phyloP scores from a whole-genome alignment of 108 stramenopile species.

The Licmophora abbreviata region DNA sequence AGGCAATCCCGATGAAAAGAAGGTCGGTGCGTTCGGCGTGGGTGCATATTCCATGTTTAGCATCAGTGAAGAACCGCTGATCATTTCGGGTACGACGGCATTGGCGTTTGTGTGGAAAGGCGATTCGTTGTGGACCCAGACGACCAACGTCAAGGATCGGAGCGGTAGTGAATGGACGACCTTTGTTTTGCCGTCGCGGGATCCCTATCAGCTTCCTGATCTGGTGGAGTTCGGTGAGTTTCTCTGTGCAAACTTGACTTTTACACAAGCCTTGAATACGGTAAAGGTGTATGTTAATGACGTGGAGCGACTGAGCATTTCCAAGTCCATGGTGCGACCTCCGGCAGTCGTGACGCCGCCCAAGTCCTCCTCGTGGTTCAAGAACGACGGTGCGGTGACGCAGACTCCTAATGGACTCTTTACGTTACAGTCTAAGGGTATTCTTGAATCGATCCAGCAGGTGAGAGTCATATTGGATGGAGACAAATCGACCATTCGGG shows the following conservation, averaged over 20 bases:
- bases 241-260: constrained; percentile 59
- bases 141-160: constrained; percentile 5
- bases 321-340: constrained; percentile 47
- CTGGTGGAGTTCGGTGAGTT: constrained; percentile 68
- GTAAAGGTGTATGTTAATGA: constrained; percentile 57
- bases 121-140: constrained; percentile 69
- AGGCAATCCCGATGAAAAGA: constrained; percentile 72
- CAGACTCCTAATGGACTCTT: constrained; percentile 50
- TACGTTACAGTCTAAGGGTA: constrained; percentile 31
- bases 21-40: constrained; percentile 79
- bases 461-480: constrained; percentile 35
- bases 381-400: constrained; percentile 46
- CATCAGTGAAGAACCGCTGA: constrained; percentile 76
- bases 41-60: constrained; percentile 85
- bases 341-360: constrained; percentile 27
- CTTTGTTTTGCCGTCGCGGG: constrained; percentile 61
- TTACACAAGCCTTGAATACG: constrained; percentile 45
- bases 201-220: constrained; percentile 61
- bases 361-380: constrained; percentile 40
- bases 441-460: constrained; percentile 31
- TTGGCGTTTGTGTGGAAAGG: constrained; percentile 83
- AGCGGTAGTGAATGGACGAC: constrained; percentile 54
- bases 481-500: constrained; percentile 35
- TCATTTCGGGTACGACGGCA: constrained; percentile 51
- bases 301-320: constrained; percentile 33